Evolutionary conservation across 106 monocot genomes (phyloP).

Genomic region (Dendrobium chrysotoxum): DNA sequence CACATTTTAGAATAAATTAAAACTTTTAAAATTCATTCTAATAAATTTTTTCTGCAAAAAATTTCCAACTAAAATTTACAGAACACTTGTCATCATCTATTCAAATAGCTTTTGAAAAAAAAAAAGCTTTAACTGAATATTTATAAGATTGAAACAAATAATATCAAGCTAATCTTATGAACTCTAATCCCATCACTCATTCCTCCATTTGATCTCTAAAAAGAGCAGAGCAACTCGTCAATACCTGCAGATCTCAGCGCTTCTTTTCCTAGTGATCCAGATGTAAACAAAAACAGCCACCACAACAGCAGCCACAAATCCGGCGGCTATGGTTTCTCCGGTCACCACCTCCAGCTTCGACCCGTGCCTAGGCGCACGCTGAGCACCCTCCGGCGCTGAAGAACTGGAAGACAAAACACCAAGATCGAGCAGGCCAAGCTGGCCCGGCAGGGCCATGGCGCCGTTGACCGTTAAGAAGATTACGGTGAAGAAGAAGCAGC

Average conservation of each 20-base stretch:
- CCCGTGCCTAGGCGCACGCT: background rate
- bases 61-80: too few species aligned
- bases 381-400: background rate
- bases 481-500: background rate
- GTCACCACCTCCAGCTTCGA: slow-evolving; percentile 2
- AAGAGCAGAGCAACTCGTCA: background rate
- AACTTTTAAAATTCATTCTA: too few species aligned
- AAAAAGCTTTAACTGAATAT: too few species aligned
- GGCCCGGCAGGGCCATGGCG: background rate
- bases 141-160: too few species aligned
- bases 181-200: too few species aligned
- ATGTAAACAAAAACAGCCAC: background rate
- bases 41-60: too few species aligned
- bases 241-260: background rate
- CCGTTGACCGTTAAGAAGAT: background rate
- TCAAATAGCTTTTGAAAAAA: too few species aligned
- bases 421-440: background rate
- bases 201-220: background rate
- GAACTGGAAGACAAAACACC: background rate
- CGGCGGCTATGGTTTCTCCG: background rate
- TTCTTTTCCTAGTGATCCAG: slow-evolving; percentile 1
- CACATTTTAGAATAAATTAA: too few species aligned
- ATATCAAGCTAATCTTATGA: too few species aligned
- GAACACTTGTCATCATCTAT: too few species aligned
- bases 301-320: background rate